Evolutionary conservation across 2,329 filamentous ascomycete genomes (phyloP), one percentile per base, ranked within the genome.

Genomic region (Penicillium sp.): DNA sequence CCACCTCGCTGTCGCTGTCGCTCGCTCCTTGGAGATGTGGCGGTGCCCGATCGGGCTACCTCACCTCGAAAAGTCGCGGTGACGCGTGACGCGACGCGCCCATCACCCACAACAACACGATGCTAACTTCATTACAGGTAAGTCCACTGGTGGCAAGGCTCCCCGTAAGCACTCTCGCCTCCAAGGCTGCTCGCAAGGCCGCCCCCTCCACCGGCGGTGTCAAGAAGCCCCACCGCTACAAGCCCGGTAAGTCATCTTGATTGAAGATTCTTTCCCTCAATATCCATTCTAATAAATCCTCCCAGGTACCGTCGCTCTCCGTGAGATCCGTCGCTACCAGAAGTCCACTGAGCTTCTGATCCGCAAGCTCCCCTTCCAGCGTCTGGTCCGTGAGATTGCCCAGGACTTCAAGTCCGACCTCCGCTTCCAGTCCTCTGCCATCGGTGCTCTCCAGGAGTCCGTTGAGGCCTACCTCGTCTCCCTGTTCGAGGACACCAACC

Each of bases 401-500:
- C 86, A 94, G 73, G 87, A 95, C 76, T 89, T 95, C 81, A 94
- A 94, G 78, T 90, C 87, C 63, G 87, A 94, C 59, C 86, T 95
- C 54, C 87, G 90, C 70, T 98, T 96, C 88, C 93, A 98, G 80
- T 95, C 89, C 20, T 95, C 91, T 38, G 93, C 93, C 72, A 96
- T 98, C 69, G 87, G 89, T 67, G 93, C 93, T 58, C 85, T 98
- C 32, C 91, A 98, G 78, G 93, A 98, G 80, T 95, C 93, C 45
- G 90, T 95, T 59, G 93, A 98, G 80, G 95, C 93, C 2, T 97
- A 96, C 77, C 86, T 98, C 66, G 90, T 97, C 74, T 95, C 90
- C 36, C 85, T 97, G 58, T 97, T 97, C 65, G 90, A 97, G 76
- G 91, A 97, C 71, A 96, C 91, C 77, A 97, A 97, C 79, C 78